phyloP scores from a whole-genome alignment of 129 eudicot species.

The Lactuca sativa region DNA sequence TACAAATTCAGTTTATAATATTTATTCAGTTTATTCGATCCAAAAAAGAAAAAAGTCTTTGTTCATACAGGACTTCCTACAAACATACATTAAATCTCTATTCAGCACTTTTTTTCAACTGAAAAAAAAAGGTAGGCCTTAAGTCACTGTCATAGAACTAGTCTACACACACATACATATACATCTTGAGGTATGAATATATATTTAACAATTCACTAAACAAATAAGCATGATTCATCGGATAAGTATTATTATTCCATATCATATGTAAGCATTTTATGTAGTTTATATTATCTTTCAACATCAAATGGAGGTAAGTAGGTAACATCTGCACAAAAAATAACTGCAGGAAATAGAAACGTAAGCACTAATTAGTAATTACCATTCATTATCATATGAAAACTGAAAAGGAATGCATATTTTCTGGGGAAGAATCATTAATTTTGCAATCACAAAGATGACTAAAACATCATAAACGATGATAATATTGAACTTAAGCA shows the following conservation, averaged over 20 bases:
- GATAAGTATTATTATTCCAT: neutral
- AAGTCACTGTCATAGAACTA: slow-evolving; percentile 1
- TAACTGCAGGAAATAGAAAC: slow-evolving; percentile 1
- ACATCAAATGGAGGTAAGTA: slow-evolving; percentile 10
- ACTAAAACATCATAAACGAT: neutral
- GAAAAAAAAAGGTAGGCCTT: neutral
- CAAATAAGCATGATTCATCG: slow-evolving; percentile 11
- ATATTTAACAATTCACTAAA: neutral
- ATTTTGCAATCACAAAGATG: slow-evolving; percentile 2
- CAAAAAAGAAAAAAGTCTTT: neutral
- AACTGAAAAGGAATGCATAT: neutral
- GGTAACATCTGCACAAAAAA: slow-evolving; percentile 2
- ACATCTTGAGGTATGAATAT: neutral
- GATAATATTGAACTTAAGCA: neutral
- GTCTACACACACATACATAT: neutral
- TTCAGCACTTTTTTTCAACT: too few relatives aligned
- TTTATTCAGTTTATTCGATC: too few relatives aligned
- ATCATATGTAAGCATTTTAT: slow-evolving; percentile 7
- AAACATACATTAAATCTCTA: neutral
- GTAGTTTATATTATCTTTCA: neutral
- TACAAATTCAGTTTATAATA: slow-evolving; percentile 1
- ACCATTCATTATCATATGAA: neutral
- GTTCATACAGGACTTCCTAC: neutral
- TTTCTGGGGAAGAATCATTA: neutral
- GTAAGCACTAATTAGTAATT: neutral